These are phyloP conservation scores for Populus trichocarpa DNA, from an alignment of 441 rosid genomes.

Conservation along the genomic window DNA sequence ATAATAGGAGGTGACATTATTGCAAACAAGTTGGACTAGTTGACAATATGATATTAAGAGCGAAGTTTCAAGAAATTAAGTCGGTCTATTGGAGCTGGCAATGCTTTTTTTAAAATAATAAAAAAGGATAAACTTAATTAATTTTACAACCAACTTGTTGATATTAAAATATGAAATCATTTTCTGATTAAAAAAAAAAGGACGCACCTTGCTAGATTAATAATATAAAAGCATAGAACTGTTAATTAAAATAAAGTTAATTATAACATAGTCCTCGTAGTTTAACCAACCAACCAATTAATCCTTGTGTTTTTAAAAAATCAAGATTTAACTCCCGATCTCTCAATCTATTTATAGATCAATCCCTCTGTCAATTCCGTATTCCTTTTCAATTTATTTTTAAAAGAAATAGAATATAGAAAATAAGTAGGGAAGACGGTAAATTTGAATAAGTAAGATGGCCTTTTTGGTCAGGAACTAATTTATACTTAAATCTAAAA, in stretches of 20 bases:
- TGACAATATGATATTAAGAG: too few species aligned
- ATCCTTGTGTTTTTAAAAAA: not conserved
- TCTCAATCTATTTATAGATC: not conserved
- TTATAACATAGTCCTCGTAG: not conserved
- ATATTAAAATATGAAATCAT: too few species aligned
- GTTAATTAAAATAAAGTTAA: not conserved
- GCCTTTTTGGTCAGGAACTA: too few species aligned
- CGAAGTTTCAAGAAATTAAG: not conserved
- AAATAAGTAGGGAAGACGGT: too few species aligned
- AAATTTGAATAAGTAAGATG: too few species aligned
- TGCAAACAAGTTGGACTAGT: too few species aligned
- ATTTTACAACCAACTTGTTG: not conserved
- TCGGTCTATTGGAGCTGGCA: not conserved
- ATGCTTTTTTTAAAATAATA: not conserved
- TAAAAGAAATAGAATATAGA: not conserved
- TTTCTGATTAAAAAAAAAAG: constrained; percentile 5
- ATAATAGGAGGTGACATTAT: not conserved
- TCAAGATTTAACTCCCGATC: not conserved
- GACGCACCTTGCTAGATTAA: constrained; percentile 7
- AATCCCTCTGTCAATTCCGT: not conserved
- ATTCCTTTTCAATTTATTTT: not conserved
- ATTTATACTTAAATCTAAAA: too few species aligned
- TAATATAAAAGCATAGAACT: not conserved
- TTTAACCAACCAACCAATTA: not conserved
- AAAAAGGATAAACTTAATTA: too few species aligned